phyloP scores from a whole-genome alignment of 2,329 filamentous ascomycete species.

The Epicoccum sorghinum region DNA sequence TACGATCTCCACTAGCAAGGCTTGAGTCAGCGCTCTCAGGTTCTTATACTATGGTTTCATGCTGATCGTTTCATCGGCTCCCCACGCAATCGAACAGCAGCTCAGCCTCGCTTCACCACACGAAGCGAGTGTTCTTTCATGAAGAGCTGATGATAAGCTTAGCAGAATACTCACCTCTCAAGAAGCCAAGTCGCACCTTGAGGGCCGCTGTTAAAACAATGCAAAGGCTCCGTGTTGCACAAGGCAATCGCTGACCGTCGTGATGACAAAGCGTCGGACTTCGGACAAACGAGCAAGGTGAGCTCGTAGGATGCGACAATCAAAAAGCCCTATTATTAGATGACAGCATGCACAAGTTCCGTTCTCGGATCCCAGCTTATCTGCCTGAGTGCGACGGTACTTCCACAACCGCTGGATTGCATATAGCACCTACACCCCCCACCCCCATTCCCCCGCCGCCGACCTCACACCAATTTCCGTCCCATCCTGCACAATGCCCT shows the following conservation, averaged over 20 bases:
- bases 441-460: too few relatives aligned
- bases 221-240: background rate
- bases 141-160: too few relatives aligned
- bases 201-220: too few relatives aligned
- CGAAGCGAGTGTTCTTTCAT: background rate
- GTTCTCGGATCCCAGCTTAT: background rate
- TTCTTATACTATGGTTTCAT: slow-evolving; percentile 5
- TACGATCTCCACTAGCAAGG: too few relatives aligned
- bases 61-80: slow-evolving; percentile 13
- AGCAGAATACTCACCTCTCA: too few relatives aligned
- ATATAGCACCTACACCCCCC: too few relatives aligned
- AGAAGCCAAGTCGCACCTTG: too few relatives aligned
- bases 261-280: slow-evolving; percentile 3
- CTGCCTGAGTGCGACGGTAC: background rate
- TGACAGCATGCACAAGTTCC: slow-evolving; percentile 3
- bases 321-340: slow-evolving; percentile 11
- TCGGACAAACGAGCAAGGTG: slow-evolving; percentile 1
- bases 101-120: background rate
- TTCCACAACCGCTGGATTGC: background rate
- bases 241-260: background rate
- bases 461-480: background rate
- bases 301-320: slow-evolving; percentile 6
- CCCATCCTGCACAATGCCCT: slow-evolving; percentile 1
- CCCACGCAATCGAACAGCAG: slow-evolving; percentile 2
- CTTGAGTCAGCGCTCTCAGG: slow-evolving; percentile 3